Evolutionary conservation across 345 rosid species (phyloP), one percentile per base, ranked within the genome.

Genomic region (Gossypium stocksii): DNA sequence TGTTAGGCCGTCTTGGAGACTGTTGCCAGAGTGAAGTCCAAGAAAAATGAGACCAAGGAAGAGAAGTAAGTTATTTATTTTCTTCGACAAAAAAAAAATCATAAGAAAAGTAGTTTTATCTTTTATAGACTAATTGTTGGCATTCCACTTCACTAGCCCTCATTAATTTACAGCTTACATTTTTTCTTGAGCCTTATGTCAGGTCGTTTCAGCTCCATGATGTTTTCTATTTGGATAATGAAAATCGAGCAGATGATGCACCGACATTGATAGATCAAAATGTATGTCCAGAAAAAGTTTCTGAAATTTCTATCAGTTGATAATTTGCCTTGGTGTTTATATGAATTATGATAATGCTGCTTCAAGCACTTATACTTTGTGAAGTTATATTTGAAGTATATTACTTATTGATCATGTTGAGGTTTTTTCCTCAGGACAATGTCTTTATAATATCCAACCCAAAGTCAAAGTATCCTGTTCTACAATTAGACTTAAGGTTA

Each of bases 391-490:
- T 46, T 64, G 29, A 72, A 16, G 56, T 16, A 29, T 27, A 61
- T 25, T 13, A 56, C 48, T 51, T 71, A 68, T 79, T 78, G 75
- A 58, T 75, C 22, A 43, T 71, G 60, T 66, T 66, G 71, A n/a
- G 67, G 65, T 74, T 66, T 76, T 65, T 20, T 52, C 65, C 84
- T 59, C 91, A 94, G 98, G 98, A 94, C 80, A 94, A 94, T 82
- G 85, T 94, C 76, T 94, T 94, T 82, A 94, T 94, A 63, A 94
- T 94, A 82, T 94, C 98, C 76, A 94, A 94, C 84, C 88, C 91
- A 76, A 94, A 92, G 87, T 94, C 98, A 59, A 94, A 94, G 83
- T 94, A 89, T 84, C 97, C 97, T 63, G 87, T 92, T 77, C 87
- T 94, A 71, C 98, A 94, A 83, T 88, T 94, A 78, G 95, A 94